Evolutionary conservation across 768 basidiomycete genomes (phyloP).

Genomic region (Hygrophoropsis aurantiaca): DNA sequence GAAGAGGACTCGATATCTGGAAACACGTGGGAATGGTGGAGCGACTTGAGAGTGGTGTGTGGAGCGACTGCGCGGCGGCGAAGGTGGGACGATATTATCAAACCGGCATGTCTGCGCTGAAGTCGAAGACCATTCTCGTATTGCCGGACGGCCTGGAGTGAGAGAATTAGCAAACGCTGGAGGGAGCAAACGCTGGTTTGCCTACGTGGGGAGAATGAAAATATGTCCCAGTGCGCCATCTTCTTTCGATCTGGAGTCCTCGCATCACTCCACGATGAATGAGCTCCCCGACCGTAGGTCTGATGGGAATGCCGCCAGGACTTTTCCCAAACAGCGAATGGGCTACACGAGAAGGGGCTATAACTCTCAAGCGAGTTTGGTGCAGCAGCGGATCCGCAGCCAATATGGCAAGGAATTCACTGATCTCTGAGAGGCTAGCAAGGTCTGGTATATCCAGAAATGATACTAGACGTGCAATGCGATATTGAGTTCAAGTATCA

Average conservation of each 20-base stretch:
- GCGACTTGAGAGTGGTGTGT: conserved; percentile 38
- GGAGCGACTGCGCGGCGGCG: conserved; percentile 43
- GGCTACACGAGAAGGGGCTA: conserved; percentile 65
- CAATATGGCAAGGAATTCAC: conserved; percentile 46
- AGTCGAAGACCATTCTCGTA: conserved; percentile 60
- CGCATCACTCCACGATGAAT: conserved; percentile 70
- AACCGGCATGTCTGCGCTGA: conserved; percentile 51
- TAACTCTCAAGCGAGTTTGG: conserved; percentile 55
- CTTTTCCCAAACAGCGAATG: conserved; percentile 65
- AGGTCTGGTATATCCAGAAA: conserved; percentile 77
- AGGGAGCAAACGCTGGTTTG: conserved; percentile 19
- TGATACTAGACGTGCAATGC: conserved; percentile 43
- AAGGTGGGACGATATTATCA: conserved; percentile 54
- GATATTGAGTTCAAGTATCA: no score
- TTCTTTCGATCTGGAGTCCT: conserved; percentile 62
- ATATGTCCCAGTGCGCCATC: conserved; percentile 67
- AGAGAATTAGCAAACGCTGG: not conserved
- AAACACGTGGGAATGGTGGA: conserved; percentile 52
- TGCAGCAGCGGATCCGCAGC: conserved; percentile 67
- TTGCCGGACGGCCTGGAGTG: conserved; percentile 58
- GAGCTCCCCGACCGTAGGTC: conserved; percentile 67
- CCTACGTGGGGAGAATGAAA: conserved; percentile 60
- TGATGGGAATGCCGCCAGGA: conserved; percentile 51
- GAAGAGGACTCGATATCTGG: conserved; percentile 67
- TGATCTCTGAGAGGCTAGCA: conserved; percentile 47